Evolutionary conservation across 148 eudicot genomes (phyloP), one percentile per base, ranked within the genome.

Genomic region (Arbutus unedo): DNA sequence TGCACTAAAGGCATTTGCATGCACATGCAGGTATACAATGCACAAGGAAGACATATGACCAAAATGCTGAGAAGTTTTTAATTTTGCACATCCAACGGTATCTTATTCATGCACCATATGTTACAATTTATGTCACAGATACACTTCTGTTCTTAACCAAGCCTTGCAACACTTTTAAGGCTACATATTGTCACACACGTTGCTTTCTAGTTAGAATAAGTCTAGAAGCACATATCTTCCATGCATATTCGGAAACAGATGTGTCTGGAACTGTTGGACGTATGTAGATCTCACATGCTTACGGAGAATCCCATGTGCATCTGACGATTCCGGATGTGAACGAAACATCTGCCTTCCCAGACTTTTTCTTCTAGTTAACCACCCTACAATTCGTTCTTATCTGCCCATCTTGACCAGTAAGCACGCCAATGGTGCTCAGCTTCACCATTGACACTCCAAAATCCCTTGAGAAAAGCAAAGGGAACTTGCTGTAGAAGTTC

Each of bases 381-480:
- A 86, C 87, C 83, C 91, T 90, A 76, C 97, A 93, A 66, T 87
- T 91, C 76, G 84, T 89, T 84, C 94, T 91, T 19, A 93, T 84
- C 85, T 93, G 78, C 66, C 97, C 97, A 84, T 86, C 81, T 79
- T 90, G 81, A 4, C 92, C 92, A 0, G 93, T 93, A 18, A 93
- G 85, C 0, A 93, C 90, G 55, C 94, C 94, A 5, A 91, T 81
- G 73, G 74, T 85, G 53, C 89, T 84, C 85, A 93, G 31, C 83
- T 89, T 91, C 14, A 83, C 88, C 94, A 91, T 93, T 1, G 97
- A 93, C 45, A 53, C 74, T 0, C 90, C 89, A 70, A 93, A 93
- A 70, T 93, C 94, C 78, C 51, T 87, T 15, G 75, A 71, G 73
- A 93, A 93, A 48, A 78, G 19, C 84, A 11, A 81, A 44, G 93